Percentiles rank a stretch among this genome's conserved stretches.
These are phyloP conservation scores for Ligustrum vulgare DNA, from an alignment of 257 asterid genomes.

Conservation along the genomic window DNA sequence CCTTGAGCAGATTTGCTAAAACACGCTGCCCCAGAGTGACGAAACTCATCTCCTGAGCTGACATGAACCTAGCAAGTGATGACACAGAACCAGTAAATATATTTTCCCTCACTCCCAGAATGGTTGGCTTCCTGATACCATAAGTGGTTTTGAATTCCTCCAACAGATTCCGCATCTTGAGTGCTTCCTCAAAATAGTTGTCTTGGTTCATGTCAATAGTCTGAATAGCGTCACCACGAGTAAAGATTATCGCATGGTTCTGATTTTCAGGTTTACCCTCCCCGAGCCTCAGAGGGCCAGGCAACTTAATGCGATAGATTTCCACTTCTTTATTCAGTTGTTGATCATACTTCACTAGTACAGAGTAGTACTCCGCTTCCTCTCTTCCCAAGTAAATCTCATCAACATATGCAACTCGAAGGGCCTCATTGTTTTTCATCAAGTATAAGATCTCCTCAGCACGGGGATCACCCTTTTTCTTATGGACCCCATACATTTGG, in stretches of 20 bases:
- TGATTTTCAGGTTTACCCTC: slow-evolving; percentile 99
- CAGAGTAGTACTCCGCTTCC: slow-evolving; percentile 79
- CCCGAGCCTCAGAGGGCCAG: slow-evolving; percentile 92
- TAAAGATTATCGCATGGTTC: slow-evolving; percentile 90
- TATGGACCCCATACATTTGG: slow-evolving; percentile 93
- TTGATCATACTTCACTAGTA: slow-evolving; percentile 90
- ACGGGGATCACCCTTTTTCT: slow-evolving; percentile 69
- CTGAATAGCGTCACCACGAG: slow-evolving; percentile 95
- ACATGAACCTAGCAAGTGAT: slow-evolving; percentile 95
- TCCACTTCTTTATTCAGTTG: slow-evolving; percentile 71
- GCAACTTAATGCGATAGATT: slow-evolving; percentile 79
- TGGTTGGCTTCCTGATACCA: slow-evolving; percentile 89
- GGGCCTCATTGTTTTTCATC: slow-evolving; percentile 89
- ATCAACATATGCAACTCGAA: slow-evolving; percentile 91
- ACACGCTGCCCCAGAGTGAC: slow-evolving; percentile 95
- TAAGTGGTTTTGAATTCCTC: slow-evolving; percentile 73
- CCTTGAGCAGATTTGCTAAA: slow-evolving; percentile 85
- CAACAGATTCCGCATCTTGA: slow-evolving; percentile 88
- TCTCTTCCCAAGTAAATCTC: slow-evolving; percentile 74
- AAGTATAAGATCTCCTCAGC: slow-evolving; percentile 80
- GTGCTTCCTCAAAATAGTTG: slow-evolving; percentile 90
- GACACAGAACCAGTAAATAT: slow-evolving; percentile 96
- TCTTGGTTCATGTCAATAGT: slow-evolving; percentile 98
- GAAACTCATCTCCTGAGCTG: slow-evolving; percentile 95
- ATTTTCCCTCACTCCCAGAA: slow-evolving; percentile 93